A percentile compares a stretch with the other conserved stretches of the same genome.
phyloP scores from a whole-genome alignment of 805 yeast genomes.

The Candida quercuum region DNA sequence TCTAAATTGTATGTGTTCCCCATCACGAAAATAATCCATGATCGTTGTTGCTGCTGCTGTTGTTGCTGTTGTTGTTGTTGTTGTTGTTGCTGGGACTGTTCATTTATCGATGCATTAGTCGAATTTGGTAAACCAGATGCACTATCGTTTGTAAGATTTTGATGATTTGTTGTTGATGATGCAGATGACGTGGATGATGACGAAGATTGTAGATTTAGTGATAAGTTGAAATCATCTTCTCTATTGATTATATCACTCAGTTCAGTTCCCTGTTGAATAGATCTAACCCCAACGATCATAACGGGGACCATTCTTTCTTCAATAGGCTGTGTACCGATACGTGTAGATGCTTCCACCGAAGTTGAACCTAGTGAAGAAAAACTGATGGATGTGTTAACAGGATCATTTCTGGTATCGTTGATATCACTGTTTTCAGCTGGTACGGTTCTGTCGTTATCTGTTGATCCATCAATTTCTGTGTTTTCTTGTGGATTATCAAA shows the following conservation, averaged over 20 bases:
- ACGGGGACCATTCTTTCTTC: conserved; percentile 34
- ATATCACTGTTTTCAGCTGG: too few relatives aligned
- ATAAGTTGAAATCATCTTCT: conserved; percentile 14
- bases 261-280: conserved; percentile 24
- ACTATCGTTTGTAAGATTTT: too few relatives aligned
- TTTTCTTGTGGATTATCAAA: conserved; percentile 26
- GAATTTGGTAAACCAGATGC: too few relatives aligned
- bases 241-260: conserved; percentile 1
- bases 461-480: too few relatives aligned
- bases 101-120: not conserved
- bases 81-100: conserved; percentile 5
- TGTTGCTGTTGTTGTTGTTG: not conserved
- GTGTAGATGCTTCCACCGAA: not conserved
- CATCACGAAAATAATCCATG: conserved; percentile 60
- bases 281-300: conserved; percentile 43
- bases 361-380: not conserved
- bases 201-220: too few relatives aligned
- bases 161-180: not conserved
- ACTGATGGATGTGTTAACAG: not conserved
- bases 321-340: not conserved
- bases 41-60: conserved; percentile 26
- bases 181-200: not conserved
- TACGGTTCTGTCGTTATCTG: too few relatives aligned
- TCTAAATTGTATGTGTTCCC: conserved; percentile 48
- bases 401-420: not conserved